These are phyloP conservation scores for Suhomyces atakaporum DNA, from an alignment of 1,139 yeast genomes.

Conservation along the genomic window DNA sequence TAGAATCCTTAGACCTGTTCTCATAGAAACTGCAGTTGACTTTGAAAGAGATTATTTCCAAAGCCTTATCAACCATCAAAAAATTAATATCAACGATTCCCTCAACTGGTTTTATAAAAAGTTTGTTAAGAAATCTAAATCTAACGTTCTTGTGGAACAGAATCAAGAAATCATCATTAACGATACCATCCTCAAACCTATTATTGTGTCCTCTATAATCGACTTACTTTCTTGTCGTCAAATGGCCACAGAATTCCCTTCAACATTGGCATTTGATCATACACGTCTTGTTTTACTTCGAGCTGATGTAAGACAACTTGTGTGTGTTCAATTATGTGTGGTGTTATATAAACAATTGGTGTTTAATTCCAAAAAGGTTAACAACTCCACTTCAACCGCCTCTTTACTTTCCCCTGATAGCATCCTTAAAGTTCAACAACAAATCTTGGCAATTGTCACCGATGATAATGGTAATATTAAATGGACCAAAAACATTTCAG, in stretches of 20 bases:
- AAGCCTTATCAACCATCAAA: slow-evolving; percentile 66
- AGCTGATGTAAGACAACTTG: slow-evolving; percentile 84
- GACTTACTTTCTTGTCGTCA: slow-evolving; percentile 73
- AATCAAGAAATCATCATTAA: slow-evolving; percentile 15
- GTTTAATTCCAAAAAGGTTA: slow-evolving; percentile 33
- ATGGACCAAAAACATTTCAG: slow-evolving; percentile 83
- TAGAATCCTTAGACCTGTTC: slow-evolving; percentile 77
- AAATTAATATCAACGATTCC: slow-evolving; percentile 66
- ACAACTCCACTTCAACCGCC: slow-evolving; percentile 16
- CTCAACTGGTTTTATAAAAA: slow-evolving; percentile 68
- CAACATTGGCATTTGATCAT: slow-evolving; percentile 85
- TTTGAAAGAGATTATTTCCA: slow-evolving; percentile 87
- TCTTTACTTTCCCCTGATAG: slow-evolving; percentile 29
- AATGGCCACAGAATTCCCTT: slow-evolving; percentile 83
- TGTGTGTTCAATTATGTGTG: slow-evolving; percentile 74
- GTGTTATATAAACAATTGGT: slow-evolving; percentile 73
- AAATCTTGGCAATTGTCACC: slow-evolving; percentile 75
- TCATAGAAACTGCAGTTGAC: slow-evolving; percentile 87
- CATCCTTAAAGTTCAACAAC: slow-evolving; percentile 47
- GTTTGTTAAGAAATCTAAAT: slow-evolving; percentile 23
- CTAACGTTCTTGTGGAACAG: slow-evolving; percentile 14
- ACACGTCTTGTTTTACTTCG: slow-evolving; percentile 74
- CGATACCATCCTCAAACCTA: slow-evolving; percentile 31
- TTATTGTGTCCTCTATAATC: slow-evolving; percentile 52
- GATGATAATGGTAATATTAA: slow-evolving; percentile 86